Evolutionary conservation across 2,329 filamentous ascomycete genomes (phyloP).

Genomic region (Xylariales sp.): DNA sequence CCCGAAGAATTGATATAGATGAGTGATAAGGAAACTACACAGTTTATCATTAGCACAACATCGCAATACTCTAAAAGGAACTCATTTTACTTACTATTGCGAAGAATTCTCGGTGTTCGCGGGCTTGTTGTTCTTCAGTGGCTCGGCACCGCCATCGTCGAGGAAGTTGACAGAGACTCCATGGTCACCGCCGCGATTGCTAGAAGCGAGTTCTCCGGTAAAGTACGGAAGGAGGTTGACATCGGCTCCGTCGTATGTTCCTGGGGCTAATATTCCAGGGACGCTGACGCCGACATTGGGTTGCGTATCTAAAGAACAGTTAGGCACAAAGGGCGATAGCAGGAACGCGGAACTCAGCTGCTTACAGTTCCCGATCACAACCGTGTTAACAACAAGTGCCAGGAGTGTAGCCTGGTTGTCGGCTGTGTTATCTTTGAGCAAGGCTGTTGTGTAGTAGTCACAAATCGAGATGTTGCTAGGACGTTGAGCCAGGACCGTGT

Average conservation of each 20-base stretch:
- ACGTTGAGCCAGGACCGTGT: slow-evolving; percentile 56
- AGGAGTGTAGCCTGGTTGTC: slow-evolving; percentile 67
- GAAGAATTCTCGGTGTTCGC: slow-evolving; percentile 61
- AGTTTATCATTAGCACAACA: not conserved
- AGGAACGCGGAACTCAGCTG: not conserved
- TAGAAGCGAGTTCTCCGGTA: slow-evolving; percentile 63
- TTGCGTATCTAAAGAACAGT: slow-evolving; percentile 57
- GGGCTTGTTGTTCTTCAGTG: slow-evolving; percentile 66
- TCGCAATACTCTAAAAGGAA: not conserved
- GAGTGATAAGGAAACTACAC: slow-evolving; percentile 65
- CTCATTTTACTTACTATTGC: slow-evolving; percentile 62
- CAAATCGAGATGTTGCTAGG: slow-evolving; percentile 65
- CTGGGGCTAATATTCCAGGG: slow-evolving; percentile 66
- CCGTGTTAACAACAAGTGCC: slow-evolving; percentile 70
- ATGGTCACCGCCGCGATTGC: slow-evolving; percentile 60
- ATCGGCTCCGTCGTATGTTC: slow-evolving; percentile 60
- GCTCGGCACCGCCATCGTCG: slow-evolving; percentile 67
- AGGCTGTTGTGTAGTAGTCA: slow-evolving; percentile 72
- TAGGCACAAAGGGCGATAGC: slow-evolving; percentile 13
- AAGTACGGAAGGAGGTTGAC: slow-evolving; percentile 72
- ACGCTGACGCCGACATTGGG: slow-evolving; percentile 65
- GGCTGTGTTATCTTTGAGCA: slow-evolving; percentile 69
- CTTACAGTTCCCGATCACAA: slow-evolving; percentile 71
- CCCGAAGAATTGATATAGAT: slow-evolving; percentile 72
- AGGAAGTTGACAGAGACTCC: slow-evolving; percentile 69